phyloP scores from a whole-genome alignment of 352 stramenopile species.

The Phytopythium vexans region DNA sequence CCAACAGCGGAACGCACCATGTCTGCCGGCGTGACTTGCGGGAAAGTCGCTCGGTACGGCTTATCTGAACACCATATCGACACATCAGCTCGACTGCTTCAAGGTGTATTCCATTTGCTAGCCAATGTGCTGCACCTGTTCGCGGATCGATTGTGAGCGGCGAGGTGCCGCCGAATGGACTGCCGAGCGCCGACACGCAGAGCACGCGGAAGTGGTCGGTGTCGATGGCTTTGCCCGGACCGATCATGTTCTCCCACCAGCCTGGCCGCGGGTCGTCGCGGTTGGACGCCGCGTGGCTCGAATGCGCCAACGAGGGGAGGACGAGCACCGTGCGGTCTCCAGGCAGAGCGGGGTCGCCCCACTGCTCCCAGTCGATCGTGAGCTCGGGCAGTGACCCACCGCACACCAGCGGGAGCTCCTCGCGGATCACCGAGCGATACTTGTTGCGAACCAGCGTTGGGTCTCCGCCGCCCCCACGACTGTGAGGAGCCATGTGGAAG shows the following conservation, averaged over 20 bases:
- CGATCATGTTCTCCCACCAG: constrained; percentile 90
- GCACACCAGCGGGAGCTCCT: constrained; percentile 53
- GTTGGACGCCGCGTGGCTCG: constrained; percentile 67
- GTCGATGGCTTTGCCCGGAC: constrained; percentile 82
- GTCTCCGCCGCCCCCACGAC: constrained; percentile 12
- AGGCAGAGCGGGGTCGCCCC: constrained; percentile 61
- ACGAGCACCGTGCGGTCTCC: constrained; percentile 47
- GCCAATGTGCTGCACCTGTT: constrained; percentile 24
- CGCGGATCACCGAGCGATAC: constrained; percentile 59
- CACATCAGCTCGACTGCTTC: too few relatives aligned
- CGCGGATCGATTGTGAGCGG: constrained; percentile 55
- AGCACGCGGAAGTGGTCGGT: constrained; percentile 88
- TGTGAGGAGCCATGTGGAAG: too few relatives aligned
- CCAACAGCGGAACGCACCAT: constrained; percentile 24
- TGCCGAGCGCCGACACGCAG: constrained; percentile 79
- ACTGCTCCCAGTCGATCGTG: constrained; percentile 76
- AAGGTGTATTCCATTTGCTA: too few relatives aligned
- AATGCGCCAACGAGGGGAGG: constrained; percentile 64
- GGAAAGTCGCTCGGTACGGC: constrained; percentile 70
- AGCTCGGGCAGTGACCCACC: constrained; percentile 60
- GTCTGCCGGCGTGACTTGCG: constrained; percentile 80
- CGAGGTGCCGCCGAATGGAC: constrained; percentile 81
- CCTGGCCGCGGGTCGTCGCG: constrained; percentile 70
- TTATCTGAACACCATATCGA: constrained; percentile 5
- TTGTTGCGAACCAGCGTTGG: constrained; percentile 61